These are phyloP conservation scores for Dactylellina cionopaga DNA, from an alignment of 2,329 filamentous ascomycete species.

Conservation along the genomic window DNA sequence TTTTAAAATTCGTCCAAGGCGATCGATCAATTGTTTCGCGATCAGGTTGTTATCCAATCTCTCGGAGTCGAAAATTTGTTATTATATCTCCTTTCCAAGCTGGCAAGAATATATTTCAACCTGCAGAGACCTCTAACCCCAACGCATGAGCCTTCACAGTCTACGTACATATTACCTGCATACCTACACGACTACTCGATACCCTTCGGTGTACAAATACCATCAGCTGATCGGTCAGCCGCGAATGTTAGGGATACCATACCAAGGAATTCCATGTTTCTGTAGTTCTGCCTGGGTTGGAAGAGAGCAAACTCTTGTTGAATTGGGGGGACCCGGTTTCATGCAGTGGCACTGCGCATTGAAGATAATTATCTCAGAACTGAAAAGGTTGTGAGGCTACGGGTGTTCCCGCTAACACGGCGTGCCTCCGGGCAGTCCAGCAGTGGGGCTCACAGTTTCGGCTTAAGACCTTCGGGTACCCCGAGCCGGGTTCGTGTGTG, in stretches of 20 bases:
- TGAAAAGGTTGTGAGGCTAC: conserved; percentile 23
- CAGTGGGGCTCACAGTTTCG: conserved; percentile 28
- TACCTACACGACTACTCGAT: neutral
- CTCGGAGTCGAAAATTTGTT: neutral
- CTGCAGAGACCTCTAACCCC: conserved; percentile 3
- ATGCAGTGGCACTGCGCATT: conserved; percentile 34
- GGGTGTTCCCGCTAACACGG: conserved; percentile 42
- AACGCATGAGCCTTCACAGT: neutral
- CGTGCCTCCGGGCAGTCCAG: conserved; percentile 23
- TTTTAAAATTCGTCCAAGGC: conserved; percentile 43
- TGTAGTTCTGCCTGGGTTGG: neutral
- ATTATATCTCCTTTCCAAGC: conserved; percentile 6
- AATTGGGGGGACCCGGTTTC: conserved; percentile 27
- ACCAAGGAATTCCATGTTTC: conserved; percentile 27
- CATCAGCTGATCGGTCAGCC: conserved; percentile 40
- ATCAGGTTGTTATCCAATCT: conserved; percentile 18
- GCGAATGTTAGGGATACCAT: conserved; percentile 22
- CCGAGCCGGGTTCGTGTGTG: conserved; percentile 1
- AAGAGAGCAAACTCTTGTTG: neutral
- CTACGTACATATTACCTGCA: too few species aligned
- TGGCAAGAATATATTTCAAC: conserved; percentile 1
- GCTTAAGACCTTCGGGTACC: conserved; percentile 34
- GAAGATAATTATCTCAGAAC: conserved; percentile 9
- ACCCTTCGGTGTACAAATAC: conserved; percentile 18
- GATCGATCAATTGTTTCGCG: conserved; percentile 38